phyloP scores from a whole-genome alignment of 2,329 filamentous ascomycete genomes.

The Ophiocordyceps robertsii region DNA sequence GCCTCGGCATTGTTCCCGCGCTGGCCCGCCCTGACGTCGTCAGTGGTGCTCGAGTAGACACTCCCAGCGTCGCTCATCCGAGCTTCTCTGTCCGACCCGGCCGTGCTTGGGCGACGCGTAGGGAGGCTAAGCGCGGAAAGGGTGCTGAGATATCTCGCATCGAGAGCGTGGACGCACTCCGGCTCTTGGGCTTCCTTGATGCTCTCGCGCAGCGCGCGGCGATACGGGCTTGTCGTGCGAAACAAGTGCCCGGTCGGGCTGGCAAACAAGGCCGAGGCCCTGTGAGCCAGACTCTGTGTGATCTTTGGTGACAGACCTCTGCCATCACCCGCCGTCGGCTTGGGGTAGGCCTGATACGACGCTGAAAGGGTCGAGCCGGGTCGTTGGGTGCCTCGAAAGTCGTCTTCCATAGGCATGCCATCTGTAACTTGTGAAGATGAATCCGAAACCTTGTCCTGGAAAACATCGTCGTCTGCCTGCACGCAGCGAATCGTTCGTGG shows the following conservation, averaged over 20 bases:
- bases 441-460: constrained; percentile 3
- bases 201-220: constrained; percentile 33
- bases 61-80: constrained; percentile 31
- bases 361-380: neutral
- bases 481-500: constrained; percentile 20
- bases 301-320: constrained; percentile 5
- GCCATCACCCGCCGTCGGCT: constrained; percentile 3
- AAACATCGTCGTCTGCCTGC: constrained; percentile 18
- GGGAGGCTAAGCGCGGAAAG: constrained; percentile 25
- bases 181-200: constrained; percentile 24
- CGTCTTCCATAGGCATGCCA: neutral
- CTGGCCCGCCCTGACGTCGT: constrained; percentile 7
- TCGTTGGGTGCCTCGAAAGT: neutral
- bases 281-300: constrained; percentile 19
- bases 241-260: constrained; percentile 38
- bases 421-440: neutral
- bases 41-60: constrained; percentile 27
- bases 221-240: constrained; percentile 41
- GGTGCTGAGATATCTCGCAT: constrained; percentile 25
- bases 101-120: constrained; percentile 23
- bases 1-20: neutral
- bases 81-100: constrained; percentile 23
- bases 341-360: constrained; percentile 5
- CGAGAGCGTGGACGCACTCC: constrained; percentile 11
- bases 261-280: constrained; percentile 36